These are phyloP conservation scores for Warburgia ugandensis DNA, from an alignment of 164 flowering plant genomes.

Conservation along the genomic window DNA sequence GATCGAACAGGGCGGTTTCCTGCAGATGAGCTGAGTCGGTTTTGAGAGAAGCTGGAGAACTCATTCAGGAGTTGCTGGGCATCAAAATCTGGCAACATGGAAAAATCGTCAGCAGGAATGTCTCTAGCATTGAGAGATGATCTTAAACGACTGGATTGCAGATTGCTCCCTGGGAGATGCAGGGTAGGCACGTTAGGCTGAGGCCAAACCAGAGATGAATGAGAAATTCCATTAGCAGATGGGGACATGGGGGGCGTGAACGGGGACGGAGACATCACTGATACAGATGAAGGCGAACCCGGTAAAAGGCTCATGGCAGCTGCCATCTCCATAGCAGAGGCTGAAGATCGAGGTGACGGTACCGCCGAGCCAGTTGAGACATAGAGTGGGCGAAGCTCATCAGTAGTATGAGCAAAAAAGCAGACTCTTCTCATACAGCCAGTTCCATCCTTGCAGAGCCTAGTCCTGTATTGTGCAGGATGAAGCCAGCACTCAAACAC, in stretches of 20 bases:
- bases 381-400: constrained; percentile 80
- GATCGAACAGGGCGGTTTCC: constrained; percentile 47
- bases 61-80: constrained; percentile 57
- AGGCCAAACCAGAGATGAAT: constrained; percentile 58
- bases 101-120: constrained; percentile 44
- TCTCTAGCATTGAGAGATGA: constrained; percentile 86
- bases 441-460: constrained; percentile 88
- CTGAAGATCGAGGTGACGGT: constrained; percentile 74
- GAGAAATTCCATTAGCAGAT: constrained; percentile 54
- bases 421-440: constrained; percentile 72
- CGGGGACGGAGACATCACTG: constrained; percentile 66
- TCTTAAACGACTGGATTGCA: constrained; percentile 83
- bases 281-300: constrained; percentile 68
- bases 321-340: constrained; percentile 70
- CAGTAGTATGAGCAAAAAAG: constrained; percentile 85
- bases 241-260: constrained; percentile 93
- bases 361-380: constrained; percentile 89
- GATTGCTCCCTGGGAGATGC: constrained; percentile 86
- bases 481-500: constrained; percentile 98
- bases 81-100: constrained; percentile 49
- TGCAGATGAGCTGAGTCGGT: constrained; percentile 31
- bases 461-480: constrained; percentile 90
- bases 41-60: constrained; percentile 42
- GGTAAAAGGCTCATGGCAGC: constrained; percentile 71
- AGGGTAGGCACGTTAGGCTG: constrained; percentile 79